Conservation (phyloP, 2,329 filamentous ascomycete species). For the Arthrinium phaeospermum region DNA sequence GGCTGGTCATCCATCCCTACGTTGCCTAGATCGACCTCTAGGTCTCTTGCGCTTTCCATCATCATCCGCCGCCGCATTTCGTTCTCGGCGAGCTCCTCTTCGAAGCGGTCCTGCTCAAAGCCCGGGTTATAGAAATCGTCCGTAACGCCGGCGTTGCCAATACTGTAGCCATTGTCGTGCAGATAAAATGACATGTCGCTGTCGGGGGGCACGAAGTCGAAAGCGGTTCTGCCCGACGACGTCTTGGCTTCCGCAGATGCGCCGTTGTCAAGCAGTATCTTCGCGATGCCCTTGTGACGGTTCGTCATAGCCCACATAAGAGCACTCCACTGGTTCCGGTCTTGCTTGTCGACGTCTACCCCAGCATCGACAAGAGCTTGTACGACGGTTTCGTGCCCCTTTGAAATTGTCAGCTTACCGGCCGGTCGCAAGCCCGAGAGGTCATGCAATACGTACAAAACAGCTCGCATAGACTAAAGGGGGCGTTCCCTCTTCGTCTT, state of each 20-base stretch:
- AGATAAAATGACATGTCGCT: slow-evolving; percentile 97
- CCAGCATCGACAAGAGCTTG: slow-evolving; percentile 82
- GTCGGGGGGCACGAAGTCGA: slow-evolving; percentile 93
- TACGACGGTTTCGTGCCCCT: slow-evolving; percentile 91
- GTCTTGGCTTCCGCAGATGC: slow-evolving; percentile 97
- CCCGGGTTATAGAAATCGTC: slow-evolving; percentile 96
- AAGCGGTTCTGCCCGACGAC: slow-evolving; percentile 88
- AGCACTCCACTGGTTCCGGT: slow-evolving; percentile 95
- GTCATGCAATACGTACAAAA: slow-evolving; percentile 68
- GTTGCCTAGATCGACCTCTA: slow-evolving; percentile 95
- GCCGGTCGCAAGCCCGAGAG: not conserved
- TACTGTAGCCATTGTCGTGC: slow-evolving; percentile 90
- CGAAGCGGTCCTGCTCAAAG: slow-evolving; percentile 90
- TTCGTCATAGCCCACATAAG: slow-evolving; percentile 99
- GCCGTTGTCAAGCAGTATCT: slow-evolving; percentile 87
- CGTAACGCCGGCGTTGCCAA: slow-evolving; percentile 77
- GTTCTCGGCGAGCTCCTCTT: slow-evolving; percentile 96
- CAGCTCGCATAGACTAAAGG: slow-evolving; percentile 97
- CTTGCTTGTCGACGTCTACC: slow-evolving; percentile 88
- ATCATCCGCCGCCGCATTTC: slow-evolving; percentile 97
- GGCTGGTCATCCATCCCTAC: slow-evolving; percentile 95
- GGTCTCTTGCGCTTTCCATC: slow-evolving; percentile 96
- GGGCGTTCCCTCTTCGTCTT: slow-evolving; percentile 95
- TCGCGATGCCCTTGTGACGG: slow-evolving; percentile 93
- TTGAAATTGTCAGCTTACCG: slow-evolving; percentile 41